These are phyloP conservation scores for Apostasia ramifera DNA, from an alignment of 106 monocot genomes.

Conservation along the genomic window DNA sequence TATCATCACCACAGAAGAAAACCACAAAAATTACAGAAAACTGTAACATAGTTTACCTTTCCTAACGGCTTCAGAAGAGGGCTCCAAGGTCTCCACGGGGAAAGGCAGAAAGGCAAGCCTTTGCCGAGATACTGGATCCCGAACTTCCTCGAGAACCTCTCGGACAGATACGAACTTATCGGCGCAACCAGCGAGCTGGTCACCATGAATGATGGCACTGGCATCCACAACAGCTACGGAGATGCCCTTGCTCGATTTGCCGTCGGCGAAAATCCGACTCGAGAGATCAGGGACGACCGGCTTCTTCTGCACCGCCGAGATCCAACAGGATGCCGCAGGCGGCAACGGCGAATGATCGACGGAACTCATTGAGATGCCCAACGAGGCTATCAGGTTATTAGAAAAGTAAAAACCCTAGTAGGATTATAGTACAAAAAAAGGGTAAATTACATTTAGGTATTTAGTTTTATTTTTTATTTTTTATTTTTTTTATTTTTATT, in stretches of 20 bases:
- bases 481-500: too few relatives aligned
- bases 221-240: conserved; percentile 85
- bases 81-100: conserved; percentile 73
- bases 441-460: too few relatives aligned
- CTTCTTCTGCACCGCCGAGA: conserved; percentile 21
- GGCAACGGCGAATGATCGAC: too few relatives aligned
- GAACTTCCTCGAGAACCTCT: conserved; percentile 33
- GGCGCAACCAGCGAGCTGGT: conserved; percentile 42
- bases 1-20: too few relatives aligned
- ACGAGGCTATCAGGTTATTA: too few relatives aligned
- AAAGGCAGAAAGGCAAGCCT: conserved; percentile 50
- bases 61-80: conserved; percentile 61
- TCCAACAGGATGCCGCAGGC: conserved; percentile 20
- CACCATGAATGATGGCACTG: conserved; percentile 78
- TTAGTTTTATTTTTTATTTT: too few relatives aligned
- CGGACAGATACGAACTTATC: conserved; percentile 18
- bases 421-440: too few relatives aligned
- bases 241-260: conserved; percentile 40
- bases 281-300: conserved; percentile 17
- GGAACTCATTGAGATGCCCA: too few relatives aligned
- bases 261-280: conserved; percentile 24
- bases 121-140: conserved; percentile 62
- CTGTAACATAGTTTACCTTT: conserved; percentile 38
- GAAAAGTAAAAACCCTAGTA: too few relatives aligned
- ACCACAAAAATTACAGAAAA: too few relatives aligned